A percentile compares a stretch with the other conserved stretches of the same genome.
Conservation (phyloP, 1,284 basidiomycete species). For the Melampsora larici-populina region DNA sequence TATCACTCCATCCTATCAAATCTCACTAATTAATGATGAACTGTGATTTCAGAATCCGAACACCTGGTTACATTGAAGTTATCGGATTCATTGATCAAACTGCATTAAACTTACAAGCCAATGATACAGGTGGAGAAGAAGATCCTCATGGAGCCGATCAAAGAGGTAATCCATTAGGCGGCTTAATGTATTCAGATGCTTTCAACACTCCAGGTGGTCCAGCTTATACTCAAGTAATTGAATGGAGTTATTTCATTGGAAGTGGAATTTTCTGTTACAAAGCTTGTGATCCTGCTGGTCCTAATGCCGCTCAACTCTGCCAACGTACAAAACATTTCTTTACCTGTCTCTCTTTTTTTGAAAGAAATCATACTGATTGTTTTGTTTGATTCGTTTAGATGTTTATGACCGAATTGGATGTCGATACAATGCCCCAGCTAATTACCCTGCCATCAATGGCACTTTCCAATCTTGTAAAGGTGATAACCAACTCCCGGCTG, state of each 20-base stretch:
- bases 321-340: constrained; percentile 36
- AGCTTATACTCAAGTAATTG: constrained; percentile 59
- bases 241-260: constrained; percentile 69
- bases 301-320: constrained; percentile 60
- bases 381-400: constrained; percentile 55
- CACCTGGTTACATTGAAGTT: constrained; percentile 66
- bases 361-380: not conserved
- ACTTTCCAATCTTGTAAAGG: constrained; percentile 46
- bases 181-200: constrained; percentile 35
- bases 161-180: constrained; percentile 37
- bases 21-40: not conserved
- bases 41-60: constrained; percentile 56
- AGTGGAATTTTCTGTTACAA: constrained; percentile 61
- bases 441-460: constrained; percentile 46
- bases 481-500: constrained; percentile 46
- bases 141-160: constrained; percentile 41
- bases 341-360: constrained; percentile 49
- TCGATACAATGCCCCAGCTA: constrained; percentile 59
- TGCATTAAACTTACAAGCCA: constrained; percentile 59
- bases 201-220: constrained; percentile 24
- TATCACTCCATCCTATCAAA: not conserved
- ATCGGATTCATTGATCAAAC: constrained; percentile 65
- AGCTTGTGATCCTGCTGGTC: constrained; percentile 63
- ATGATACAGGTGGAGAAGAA: constrained; percentile 63
- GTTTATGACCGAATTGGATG: constrained; percentile 68